Conservation (phyloP, 208 protist genomes). For the Trypanosoma mega region DNA sequence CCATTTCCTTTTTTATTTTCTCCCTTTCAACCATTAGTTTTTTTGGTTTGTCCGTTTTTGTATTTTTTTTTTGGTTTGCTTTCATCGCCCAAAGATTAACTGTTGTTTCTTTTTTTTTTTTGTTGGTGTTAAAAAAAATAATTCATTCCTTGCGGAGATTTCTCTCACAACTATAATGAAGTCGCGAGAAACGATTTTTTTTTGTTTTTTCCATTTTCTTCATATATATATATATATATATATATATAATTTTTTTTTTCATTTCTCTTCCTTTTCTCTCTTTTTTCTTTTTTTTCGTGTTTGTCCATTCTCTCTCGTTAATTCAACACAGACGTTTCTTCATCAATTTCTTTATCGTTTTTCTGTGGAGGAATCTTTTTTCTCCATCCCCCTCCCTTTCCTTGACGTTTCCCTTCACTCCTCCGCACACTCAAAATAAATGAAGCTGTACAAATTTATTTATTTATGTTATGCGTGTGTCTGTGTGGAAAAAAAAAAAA, state of each 20-base stretch:
- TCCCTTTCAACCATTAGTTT: not conserved
- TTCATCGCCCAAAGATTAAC: no score
- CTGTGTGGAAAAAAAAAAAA: slow-evolving; percentile 4
- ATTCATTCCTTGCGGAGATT: not conserved
- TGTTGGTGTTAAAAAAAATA: slow-evolving; percentile 1
- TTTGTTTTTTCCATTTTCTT: slow-evolving; percentile 11
- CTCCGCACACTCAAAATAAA: not conserved
- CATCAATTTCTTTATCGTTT: no score
- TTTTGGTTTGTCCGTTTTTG: not conserved
- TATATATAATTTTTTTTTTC: slow-evolving; percentile 18
- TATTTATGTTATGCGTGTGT: no score
- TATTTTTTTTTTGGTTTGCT: slow-evolving; percentile 4
- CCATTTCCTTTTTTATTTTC: slow-evolving; percentile 9
- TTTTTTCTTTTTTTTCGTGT: slow-evolving; percentile 1
- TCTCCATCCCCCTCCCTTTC: slow-evolving; percentile 5
- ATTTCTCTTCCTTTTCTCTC: not conserved
- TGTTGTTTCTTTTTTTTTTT: not conserved
- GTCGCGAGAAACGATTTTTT: not conserved
- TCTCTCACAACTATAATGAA: no score
- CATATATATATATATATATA: no score
- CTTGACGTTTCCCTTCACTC: not conserved
- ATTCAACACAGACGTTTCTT: no score
- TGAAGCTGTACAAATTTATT: no score
- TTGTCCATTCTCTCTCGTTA: no score
- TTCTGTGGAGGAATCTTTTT: no score